Percentiles rank a stretch among this genome's conserved stretches.
These are phyloP conservation scores for Wolfiporia cocos DNA, from an alignment of 1,284 basidiomycete genomes.

Conservation along the genomic window DNA sequence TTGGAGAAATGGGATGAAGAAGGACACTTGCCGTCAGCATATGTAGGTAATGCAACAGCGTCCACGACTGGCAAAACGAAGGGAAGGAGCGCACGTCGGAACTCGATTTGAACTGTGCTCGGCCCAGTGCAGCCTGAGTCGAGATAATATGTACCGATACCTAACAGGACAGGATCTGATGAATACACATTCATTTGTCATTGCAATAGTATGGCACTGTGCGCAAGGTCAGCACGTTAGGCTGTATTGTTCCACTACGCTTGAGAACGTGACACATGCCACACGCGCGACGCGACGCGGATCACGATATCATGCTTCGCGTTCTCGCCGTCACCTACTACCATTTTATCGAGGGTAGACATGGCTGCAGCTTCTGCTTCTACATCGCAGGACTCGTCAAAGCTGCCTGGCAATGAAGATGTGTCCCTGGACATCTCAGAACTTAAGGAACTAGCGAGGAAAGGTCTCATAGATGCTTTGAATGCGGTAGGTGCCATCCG, in stretches of 20 bases:
- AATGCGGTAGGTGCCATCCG: background rate
- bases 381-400: slow-evolving; percentile 19
- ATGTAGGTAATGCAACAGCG: slow-evolving; percentile 50
- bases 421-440: slow-evolving; percentile 58
- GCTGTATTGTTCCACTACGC: no score
- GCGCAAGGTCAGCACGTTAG: no score
- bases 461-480: slow-evolving; percentile 34
- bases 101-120: slow-evolving; percentile 58
- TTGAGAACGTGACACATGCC: no score
- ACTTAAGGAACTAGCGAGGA: slow-evolving; percentile 73
- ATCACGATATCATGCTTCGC: no score
- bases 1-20: slow-evolving; percentile 80
- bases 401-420: slow-evolving; percentile 26
- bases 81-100: slow-evolving; percentile 70
- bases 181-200: no score
- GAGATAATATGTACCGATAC: no score
- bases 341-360: background rate
- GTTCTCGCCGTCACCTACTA: no score
- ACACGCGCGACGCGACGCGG: no score
- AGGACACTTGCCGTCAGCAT: slow-evolving; percentile 70
- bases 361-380: slow-evolving; percentile 18
- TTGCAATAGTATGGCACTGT: no score
- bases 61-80: slow-evolving; percentile 48
- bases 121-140: no score
- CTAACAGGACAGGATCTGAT: no score